These are phyloP conservation scores for Candida dajiaensis DNA, from an alignment of 805 yeast genomes.

Conservation along the genomic window DNA sequence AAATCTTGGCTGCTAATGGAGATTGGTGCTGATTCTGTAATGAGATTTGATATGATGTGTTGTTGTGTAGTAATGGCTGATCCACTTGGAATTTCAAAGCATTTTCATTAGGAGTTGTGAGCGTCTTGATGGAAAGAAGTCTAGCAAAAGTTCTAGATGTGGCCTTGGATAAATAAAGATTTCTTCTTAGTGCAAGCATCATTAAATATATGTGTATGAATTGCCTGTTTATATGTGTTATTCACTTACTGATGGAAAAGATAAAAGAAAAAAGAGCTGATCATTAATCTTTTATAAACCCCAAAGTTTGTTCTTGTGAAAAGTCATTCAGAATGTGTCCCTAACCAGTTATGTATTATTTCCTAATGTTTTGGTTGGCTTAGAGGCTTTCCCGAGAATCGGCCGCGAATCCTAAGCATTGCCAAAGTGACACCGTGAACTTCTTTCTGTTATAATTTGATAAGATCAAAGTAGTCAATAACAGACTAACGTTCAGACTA, in stretches of 20 bases:
- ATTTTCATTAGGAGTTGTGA: slow-evolving; percentile 69
- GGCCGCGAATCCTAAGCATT: too few species aligned
- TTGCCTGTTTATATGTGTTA: too few species aligned
- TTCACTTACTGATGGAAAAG: background rate
- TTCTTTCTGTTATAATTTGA: too few species aligned
- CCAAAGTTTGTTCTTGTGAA: background rate
- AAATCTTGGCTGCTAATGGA: slow-evolving; percentile 56
- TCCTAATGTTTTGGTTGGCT: slow-evolving; percentile 7
- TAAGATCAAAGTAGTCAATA: too few species aligned
- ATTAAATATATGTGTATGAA: background rate
- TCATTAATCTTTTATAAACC: background rate
- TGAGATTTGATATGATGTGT: slow-evolving; percentile 19
- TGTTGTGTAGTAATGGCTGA: slow-evolving; percentile 26
- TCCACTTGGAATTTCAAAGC: slow-evolving; percentile 57
- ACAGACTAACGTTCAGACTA: too few species aligned
- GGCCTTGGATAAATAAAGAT: background rate
- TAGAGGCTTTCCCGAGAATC: slow-evolving; percentile 8
- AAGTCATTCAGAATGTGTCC: background rate
- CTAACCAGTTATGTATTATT: background rate
- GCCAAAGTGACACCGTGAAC: too few species aligned
- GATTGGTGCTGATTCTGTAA: slow-evolving; percentile 34
- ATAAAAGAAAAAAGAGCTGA: too few species aligned
- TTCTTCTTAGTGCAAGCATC: background rate
- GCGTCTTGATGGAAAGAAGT: slow-evolving; percentile 32
- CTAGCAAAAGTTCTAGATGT: slow-evolving; percentile 2